These are phyloP conservation scores for Saturnispora hagleri DNA, from an alignment of 805 yeast species.

Conservation along the genomic window DNA sequence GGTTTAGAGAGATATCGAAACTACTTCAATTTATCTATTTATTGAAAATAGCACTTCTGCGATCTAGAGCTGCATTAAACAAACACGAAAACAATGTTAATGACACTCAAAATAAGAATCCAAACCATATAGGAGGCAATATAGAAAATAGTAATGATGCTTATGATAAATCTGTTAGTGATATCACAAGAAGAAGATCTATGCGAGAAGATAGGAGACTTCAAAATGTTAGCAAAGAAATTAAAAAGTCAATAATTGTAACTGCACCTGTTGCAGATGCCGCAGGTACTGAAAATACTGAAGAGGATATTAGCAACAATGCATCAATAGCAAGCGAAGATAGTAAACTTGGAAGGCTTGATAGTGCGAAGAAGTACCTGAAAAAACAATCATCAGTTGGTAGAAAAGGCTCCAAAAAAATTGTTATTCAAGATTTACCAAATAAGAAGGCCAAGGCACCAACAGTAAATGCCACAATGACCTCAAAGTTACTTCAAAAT, in stretches of 20 bases:
- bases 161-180: conserved; percentile 64
- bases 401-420: conserved; percentile 23
- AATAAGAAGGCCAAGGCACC: background rate
- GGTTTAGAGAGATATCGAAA: conserved; percentile 56
- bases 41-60: conserved; percentile 72
- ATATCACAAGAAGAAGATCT: conserved; percentile 68
- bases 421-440: conserved; percentile 25
- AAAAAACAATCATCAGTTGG: conserved; percentile 12
- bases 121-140: background rate
- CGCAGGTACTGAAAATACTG: conserved; percentile 22
- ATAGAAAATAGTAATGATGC: conserved; percentile 25
- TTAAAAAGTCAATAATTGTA: conserved; percentile 55
- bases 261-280: conserved; percentile 48
- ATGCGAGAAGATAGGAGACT: conserved; percentile 54
- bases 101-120: background rate
- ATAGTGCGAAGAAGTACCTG: conserved; percentile 3
- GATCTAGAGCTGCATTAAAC: conserved; percentile 47
- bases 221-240: conserved; percentile 45
- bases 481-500: conserved; percentile 62
- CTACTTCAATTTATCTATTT: conserved; percentile 68
- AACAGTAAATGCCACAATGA: conserved; percentile 33
- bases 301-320: background rate
- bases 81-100: background rate
- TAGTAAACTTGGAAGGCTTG: conserved; percentile 5
- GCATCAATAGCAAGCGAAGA: background rate